A percentile compares a stretch with the other conserved stretches of the same genome.
These are phyloP conservation scores for Blakeslea trispora DNA, from an alignment of 371 early-diverging fungal genomes.

Conservation along the genomic window DNA sequence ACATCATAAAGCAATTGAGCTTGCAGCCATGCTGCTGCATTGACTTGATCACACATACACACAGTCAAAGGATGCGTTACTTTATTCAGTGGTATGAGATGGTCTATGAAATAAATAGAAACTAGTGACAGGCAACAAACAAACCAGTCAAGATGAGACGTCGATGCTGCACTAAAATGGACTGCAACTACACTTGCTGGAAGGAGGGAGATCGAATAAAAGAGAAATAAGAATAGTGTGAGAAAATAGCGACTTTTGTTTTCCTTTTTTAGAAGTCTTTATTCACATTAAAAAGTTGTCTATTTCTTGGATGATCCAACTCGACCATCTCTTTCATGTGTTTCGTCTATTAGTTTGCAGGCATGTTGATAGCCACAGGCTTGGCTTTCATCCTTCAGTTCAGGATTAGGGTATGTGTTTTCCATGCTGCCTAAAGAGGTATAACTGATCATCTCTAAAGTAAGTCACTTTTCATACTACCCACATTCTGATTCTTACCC, in stretches of 20 bases:
- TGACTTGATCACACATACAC: constrained; percentile 32
- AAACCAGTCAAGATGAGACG: constrained; percentile 12
- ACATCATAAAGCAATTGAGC: background rate
- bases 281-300: too few relatives aligned
- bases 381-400: constrained; percentile 28
- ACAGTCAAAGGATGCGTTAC: too few relatives aligned
- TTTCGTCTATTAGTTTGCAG: constrained; percentile 65
- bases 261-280: too few relatives aligned
- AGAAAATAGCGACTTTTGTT: too few relatives aligned
- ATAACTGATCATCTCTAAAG: constrained; percentile 65
- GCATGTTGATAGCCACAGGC: constrained; percentile 70
- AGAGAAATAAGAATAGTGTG: too few relatives aligned
- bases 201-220: background rate
- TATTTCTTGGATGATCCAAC: constrained; percentile 39
- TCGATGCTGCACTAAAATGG: background rate
- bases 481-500: constrained; percentile 57
- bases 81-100: background rate
- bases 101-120: constrained; percentile 14
- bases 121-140: constrained; percentile 1
- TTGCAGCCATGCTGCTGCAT: constrained; percentile 36
- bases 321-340: constrained; percentile 78
- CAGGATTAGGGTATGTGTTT: constrained; percentile 88
- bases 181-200: background rate
- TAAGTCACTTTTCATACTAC: background rate
- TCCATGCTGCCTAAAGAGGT: constrained; percentile 92